Evolutionary conservation across 805 yeast genomes (phyloP), one percentile per base, ranked within the genome.

Genomic region (Kuraishia piskuri): DNA sequence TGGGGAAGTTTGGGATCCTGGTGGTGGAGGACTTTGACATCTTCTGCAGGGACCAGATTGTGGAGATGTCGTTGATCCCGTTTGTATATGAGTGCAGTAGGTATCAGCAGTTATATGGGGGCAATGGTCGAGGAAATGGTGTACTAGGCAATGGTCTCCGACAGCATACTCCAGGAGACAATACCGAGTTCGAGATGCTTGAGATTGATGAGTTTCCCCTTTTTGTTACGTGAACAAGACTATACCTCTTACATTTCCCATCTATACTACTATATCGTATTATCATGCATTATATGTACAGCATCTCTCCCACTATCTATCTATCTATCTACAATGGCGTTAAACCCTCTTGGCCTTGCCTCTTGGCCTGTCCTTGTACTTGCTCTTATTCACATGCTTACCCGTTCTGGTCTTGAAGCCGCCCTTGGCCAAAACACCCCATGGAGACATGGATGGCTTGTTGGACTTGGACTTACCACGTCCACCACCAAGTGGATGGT

Each of bases 401-500:
- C 96, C 95, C 62, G 86, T 83, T 74, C 99, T 85, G 17, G 98
- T 94, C 81, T 90, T 91, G 75, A 83, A 91, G 54, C 89, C 86
- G 69, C 94, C 95, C 79, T 92, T 92, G 46, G 92, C 86, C 64
- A 87, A 71, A 56, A 84, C 85, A 64, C 99, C 99, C 97, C 98
- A 92, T 68, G 95, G 95, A 53, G 96, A 88, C 76, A 87, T 89
- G 20, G 98, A 88, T 55, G 87, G 79, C 75, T 90, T 92, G 73
- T 92, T 91, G 58, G 96, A 89, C 83, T 94, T 94, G 56, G 96
- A 88, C 72, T 94, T 94, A 82, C 99, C 99, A 79, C 99, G 85
- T 74, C 99, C 99, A 85, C 99, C 99, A 78, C 99, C 99, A 65
- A 90, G 91, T 59, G 99, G 99, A 76, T 94, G 99, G 71, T 94